Base-by-base conservation (phyloP, 2,329 filamentous ascomycete genomes). In the Purpureocillium lavendulum region DNA sequence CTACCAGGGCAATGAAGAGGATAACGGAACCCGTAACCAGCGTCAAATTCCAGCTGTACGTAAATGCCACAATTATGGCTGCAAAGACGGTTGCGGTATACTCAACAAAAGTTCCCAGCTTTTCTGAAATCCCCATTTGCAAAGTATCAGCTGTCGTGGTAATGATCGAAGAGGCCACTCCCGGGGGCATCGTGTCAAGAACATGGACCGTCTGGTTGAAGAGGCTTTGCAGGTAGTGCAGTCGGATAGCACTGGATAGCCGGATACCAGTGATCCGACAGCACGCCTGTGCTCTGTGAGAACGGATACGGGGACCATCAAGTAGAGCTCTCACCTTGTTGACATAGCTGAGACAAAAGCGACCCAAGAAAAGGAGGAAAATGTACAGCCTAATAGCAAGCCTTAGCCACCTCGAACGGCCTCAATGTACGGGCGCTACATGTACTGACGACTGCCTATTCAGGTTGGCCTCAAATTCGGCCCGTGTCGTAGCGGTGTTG, bases 331-430 rank as follows among this genome's bases (percentile, higher is more conserved):
- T 5, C 48, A 69, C 69, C 57, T 75, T 76, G 47, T 72, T 72
- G 43, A 80, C 62, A 45, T 85, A 87, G 43, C 73, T 75, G 31
- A 84, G 61, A 14, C 63, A 53, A 47, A 84, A 80, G 35, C 81
- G 77, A 12, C 65, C 82, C 31, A 87, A 58, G 56, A 87, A 88
- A 7, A 88, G 65, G 40, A 77, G 76, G 39, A 87, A 73, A 50
- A 87, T 78, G 57, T 80, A 85, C 0, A 88, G 61, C 2, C 74
- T 77, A 43, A 17, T 7, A 30, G 37, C 9, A 16, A 3, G 3
- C 15, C 17, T n/a, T n/a, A n/a, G n/a, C n/a, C n/a, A n/a, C n/a
- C n/a, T n/a, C n/a, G n/a, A n/a, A n/a, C n/a, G n/a, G n/a, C n/a
- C n/a, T n/a, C n/a, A n/a, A n/a, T n/a, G n/a, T n/a, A n/a, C n/a